Evolutionary conservation across 352 stramenopile species (phyloP).

Genomic region (Globisporangium polare): DNA sequence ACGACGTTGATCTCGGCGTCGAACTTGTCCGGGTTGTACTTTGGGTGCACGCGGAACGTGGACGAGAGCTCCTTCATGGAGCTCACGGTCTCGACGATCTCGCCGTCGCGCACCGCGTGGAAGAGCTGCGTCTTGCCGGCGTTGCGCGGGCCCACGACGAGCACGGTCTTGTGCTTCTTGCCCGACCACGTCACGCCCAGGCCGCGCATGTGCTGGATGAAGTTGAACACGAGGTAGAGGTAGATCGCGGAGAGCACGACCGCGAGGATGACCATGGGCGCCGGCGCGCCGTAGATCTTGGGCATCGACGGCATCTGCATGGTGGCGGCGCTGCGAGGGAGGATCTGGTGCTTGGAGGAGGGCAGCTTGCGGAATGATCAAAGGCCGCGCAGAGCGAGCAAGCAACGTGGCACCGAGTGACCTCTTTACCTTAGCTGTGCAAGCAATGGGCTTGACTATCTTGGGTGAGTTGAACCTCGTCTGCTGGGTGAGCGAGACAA

Average conservation of each 20-base stretch:
- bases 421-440: not conserved
- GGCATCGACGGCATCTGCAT: conserved; percentile 13
- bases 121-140: conserved; percentile 84
- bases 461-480: not conserved
- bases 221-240: conserved; percentile 51
- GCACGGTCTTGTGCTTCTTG: conserved; percentile 70
- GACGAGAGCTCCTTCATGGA: conserved; percentile 83
- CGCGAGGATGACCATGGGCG: conserved; percentile 54
- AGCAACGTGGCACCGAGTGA: not conserved
- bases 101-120: conserved; percentile 66
- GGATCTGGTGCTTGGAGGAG: not conserved
- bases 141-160: conserved; percentile 61
- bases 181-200: conserved; percentile 59
- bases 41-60: conserved; percentile 58
- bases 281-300: conserved; percentile 55
- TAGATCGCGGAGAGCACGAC: conserved; percentile 40
- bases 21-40: conserved; percentile 70
- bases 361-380: conserved; percentile 5
- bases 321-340: not conserved
- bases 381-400: not conserved
- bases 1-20: conserved; percentile 65
- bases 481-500: not conserved
- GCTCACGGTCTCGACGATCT: conserved; percentile 69
- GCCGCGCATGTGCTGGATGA: conserved; percentile 62
- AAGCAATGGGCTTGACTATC: too few species aligned